Base-by-base conservation (phyloP, 345 rosid species). In the Eucalyptus cladocalyx region DNA sequence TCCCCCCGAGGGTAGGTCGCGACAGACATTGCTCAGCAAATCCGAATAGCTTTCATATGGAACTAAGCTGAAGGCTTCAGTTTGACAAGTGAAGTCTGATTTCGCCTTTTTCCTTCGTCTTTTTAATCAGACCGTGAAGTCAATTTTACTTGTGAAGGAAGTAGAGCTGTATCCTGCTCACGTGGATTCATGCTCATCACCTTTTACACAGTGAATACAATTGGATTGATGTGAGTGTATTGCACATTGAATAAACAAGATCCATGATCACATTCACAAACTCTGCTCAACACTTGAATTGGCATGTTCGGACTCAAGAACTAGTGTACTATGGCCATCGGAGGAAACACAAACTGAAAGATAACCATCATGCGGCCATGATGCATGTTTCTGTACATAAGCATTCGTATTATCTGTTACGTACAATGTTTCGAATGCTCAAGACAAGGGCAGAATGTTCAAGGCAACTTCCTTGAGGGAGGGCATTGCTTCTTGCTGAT, bases 391-490 rank as follows among this genome's bases (percentile, higher is more conserved):
- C 15, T 62, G 17, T 0, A 28, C 69, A 28, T 18, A 21, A 76
- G 83, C 47, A 37, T 37, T 8, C 8, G 8, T 37, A 76, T 9
- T 37, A 6, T 76, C 28, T 19, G 47, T 37, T 21, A 21, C 28
- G 11, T 37, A 37, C 15, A 37, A 21, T 37, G 28, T 88, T 14
- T 49, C 10, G 65, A 89, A 45, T 60, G 88, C 42, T 96, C 95
- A 95, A 89, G 96, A 92, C 3, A 95, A 94, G 2, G 98, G 95
- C 88, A 97, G 98, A 89, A 96, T 96, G 88, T 97, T 91, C 58
- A 96, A 83, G 28, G 99, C 98, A 69, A 97, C 99, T 93, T 96
- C 98, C 90, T 96, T 96, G 26, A 97, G 98, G 43, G 99, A 96
- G 47, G 99, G 99, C 99, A 96, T 97, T n/a, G 67, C 72, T 88